Percentiles rank a stretch among this genome's conserved stretches.
Conservation (phyloP, 768 basidiomycete genomes). For the Podaxis sp. region DNA sequence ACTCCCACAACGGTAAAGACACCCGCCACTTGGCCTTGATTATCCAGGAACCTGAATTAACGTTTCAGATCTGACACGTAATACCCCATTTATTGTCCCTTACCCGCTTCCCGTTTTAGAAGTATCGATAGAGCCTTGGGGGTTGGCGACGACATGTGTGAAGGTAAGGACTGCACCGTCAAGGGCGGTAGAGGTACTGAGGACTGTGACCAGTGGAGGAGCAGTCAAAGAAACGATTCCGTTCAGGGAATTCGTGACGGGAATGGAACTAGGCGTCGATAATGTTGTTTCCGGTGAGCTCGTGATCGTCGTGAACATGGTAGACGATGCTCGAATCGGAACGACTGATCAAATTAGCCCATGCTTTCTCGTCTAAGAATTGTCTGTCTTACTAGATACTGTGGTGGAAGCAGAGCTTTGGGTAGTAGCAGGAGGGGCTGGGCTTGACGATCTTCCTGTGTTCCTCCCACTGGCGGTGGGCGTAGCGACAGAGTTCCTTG, state of each 20-base stretch:
- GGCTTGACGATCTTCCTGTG: background rate
- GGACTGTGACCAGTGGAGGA: conserved; percentile 46
- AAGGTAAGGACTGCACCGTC: conserved; percentile 45
- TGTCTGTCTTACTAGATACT: background rate
- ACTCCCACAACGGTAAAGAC: conserved; percentile 73
- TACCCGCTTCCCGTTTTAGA: background rate
- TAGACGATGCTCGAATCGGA: conserved; percentile 5
- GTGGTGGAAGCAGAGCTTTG: background rate
- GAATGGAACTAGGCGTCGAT: conserved; percentile 40
- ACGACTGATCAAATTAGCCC: conserved; percentile 10
- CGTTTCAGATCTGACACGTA: conserved; percentile 1
- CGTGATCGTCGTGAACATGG: conserved; percentile 31
- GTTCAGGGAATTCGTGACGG: conserved; percentile 35
- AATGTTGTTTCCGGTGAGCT: conserved; percentile 44
- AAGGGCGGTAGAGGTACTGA: conserved; percentile 44
- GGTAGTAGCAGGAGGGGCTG: background rate
- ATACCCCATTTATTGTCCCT: background rate
- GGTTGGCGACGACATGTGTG: conserved; percentile 57
- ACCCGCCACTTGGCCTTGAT: conserved; percentile 69
- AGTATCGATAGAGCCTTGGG: conserved; percentile 25
- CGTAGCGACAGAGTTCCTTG: background rate
- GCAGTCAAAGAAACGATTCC: conserved; percentile 40
- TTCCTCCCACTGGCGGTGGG: background rate
- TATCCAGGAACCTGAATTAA: conserved; percentile 55
- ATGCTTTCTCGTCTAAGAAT: background rate